Evolutionary conservation across 2,329 filamentous ascomycete species (phyloP), one percentile per base, ranked within the genome.

Genomic region (Curvularia spicifera): DNA sequence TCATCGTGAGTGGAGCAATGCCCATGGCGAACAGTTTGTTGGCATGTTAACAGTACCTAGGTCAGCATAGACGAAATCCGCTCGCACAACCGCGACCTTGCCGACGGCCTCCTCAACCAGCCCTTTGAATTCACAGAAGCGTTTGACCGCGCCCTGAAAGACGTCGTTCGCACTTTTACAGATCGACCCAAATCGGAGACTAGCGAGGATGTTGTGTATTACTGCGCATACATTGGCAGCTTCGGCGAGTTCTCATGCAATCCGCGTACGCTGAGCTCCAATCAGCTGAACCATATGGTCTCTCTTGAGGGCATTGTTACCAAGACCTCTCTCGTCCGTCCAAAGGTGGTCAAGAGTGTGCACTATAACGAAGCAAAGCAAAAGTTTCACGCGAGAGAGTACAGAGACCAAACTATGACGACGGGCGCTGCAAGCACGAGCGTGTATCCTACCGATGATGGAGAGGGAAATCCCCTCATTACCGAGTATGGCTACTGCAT

Each of bases 281-380:
- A 87, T 40, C 91, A 96, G 71, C 85, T 99, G 56, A 99, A 99
- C 78, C 89, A 91, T 72, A 97, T 99, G 93, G 91, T 99, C 13
- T 97, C 93, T 3, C 84, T 99, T 51, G 95, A 99, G 79, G 95
- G 95, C 46, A 99, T 99, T 70, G 95, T 99, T 42, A 99, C 95
- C 35, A 91, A 95, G 77, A 96, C 92, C 79, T 97, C 93, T 24
- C 84, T 99, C 20, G 96, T 99, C 63, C 87, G 96, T 56, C 95
- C 95, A 10, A 99, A 99, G 79, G 88, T 99, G n/a, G 89, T 98
- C 61, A 96, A 96, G 81, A 98, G 95, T 78, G 93, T 99, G 52
- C 95, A 99, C 77, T 98, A 93, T 80, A 96, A 92, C 71, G 93
- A 97, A 79, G 87, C 81, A 64, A 93, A 91, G 76, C 86, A 91